These are phyloP conservation scores for Seminavis robusta DNA, from an alignment of 108 stramenopile genomes.

Conservation along the genomic window DNA sequence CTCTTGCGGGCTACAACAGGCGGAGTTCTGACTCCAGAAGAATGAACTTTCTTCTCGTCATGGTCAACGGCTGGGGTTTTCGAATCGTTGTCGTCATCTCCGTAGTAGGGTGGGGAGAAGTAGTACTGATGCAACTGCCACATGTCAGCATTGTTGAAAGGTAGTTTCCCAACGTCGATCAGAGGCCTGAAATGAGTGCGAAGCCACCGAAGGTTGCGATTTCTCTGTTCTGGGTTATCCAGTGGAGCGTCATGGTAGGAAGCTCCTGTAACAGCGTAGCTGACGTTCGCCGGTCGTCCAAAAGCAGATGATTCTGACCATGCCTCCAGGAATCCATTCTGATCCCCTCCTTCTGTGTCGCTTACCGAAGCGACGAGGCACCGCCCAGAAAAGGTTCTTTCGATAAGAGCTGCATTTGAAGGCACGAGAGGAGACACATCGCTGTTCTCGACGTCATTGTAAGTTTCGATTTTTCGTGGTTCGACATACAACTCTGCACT, in stretches of 20 bases:
- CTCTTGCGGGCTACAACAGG: too few species aligned
- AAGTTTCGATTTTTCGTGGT: slow-evolving; percentile 37
- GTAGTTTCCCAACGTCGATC: slow-evolving; percentile 55
- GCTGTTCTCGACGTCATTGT: too few species aligned
- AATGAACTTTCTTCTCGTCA: too few species aligned
- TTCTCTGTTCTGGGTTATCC: slow-evolving; percentile 40
- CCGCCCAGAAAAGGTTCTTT: slow-evolving; percentile 64
- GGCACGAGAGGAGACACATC: slow-evolving; percentile 62
- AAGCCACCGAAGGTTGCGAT: slow-evolving; percentile 65
- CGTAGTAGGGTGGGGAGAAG: slow-evolving; percentile 56
- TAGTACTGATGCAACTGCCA: slow-evolving; percentile 77
- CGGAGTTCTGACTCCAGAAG: too few species aligned
- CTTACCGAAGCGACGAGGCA: too few species aligned
- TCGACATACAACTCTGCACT: slow-evolving; percentile 49
- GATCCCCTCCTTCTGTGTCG: too few species aligned
- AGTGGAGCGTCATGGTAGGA: slow-evolving; percentile 12
- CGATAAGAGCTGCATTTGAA: slow-evolving; percentile 65
- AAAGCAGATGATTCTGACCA: slow-evolving; percentile 1
- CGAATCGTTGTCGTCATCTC: slow-evolving; percentile 27
- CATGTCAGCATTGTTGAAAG: slow-evolving; percentile 72
- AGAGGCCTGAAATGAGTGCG: slow-evolving; percentile 59
- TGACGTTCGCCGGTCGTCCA: slow-evolving; percentile 26
- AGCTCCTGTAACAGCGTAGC: not conserved
- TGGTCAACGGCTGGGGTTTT: too few species aligned
- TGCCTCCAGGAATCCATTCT: too few species aligned